Base-by-base conservation (phyloP, 345 rosid species). In the Acer saccharum region DNA sequence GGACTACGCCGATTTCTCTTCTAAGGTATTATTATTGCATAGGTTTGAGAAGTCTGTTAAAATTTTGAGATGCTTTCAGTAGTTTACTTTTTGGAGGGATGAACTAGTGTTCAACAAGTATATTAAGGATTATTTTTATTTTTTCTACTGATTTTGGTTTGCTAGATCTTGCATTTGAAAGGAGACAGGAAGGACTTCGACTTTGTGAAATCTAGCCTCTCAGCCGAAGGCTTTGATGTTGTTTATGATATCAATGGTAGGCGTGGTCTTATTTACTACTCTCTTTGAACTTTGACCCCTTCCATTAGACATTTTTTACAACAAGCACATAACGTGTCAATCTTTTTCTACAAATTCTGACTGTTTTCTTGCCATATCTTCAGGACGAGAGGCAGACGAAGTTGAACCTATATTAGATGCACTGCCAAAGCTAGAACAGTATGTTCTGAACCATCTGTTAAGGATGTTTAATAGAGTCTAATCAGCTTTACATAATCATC, bases 151-250 rank as follows among this genome's bases (percentile, higher is more conserved):
- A 32, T 72, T 78, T 6, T 85, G 74, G 41, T 85, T 73, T 83
- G 62, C 74, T 84, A 95, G 97, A 86, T 95, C 82, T 88, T 85
- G 90, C 98, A 93, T 82, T 83, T 95, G 85, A 95, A 95, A 90
- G 99, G 98, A 88, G 99, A 94, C 85, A 86, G 99, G 83, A 90
- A 86, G 79, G 97, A 96, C 83, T 94, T 83, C 55, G 97, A 96
- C n/a, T 96, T 96, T 78, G 97, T 96, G 74, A 96, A 94, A 77
- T 87, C 99, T 25, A 96, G 97, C 84, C 97, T 96, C 65, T 84
- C 98, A 69, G 97, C 98, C 57, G 89, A 94, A 90, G 98, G 97
- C 55, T 94, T 85, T 23, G 95, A 96, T 65, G 98, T 94, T 78
- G 97, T 94, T 74, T 96, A 94, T 79, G 99, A 96, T 84, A 96